These are phyloP conservation scores for Rhododendron vialii DNA, from an alignment of 148 eudicot genomes.

Conservation along the genomic window DNA sequence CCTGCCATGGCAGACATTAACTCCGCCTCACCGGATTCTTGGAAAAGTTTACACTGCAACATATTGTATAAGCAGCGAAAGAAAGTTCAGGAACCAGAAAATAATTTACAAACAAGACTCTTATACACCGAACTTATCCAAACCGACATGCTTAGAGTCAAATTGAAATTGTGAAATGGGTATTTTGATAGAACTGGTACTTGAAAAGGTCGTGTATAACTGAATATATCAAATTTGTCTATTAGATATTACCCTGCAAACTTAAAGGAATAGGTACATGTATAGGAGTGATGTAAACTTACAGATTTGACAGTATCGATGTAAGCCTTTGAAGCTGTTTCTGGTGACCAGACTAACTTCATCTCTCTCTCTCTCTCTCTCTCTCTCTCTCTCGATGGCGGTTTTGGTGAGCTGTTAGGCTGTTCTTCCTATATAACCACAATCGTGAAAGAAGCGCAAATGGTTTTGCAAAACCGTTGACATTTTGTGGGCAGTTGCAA, in stretches of 20 bases:
- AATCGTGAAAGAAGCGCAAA: too few relatives aligned
- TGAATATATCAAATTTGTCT: not conserved
- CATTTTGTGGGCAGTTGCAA: not conserved
- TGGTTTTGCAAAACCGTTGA: slow-evolving; percentile 10
- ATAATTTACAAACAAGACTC: not conserved
- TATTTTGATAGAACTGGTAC: not conserved
- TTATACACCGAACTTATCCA: not conserved
- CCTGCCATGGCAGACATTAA: slow-evolving; percentile 46
- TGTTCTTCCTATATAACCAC: not conserved
- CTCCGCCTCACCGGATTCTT: slow-evolving; percentile 33
- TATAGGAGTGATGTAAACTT: slow-evolving; percentile 5
- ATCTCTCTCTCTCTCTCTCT: slow-evolving; percentile 5
- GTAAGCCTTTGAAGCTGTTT: slow-evolving; percentile 35
- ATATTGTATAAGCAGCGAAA: too few relatives aligned
- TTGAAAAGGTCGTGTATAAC: not conserved
- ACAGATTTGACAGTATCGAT: slow-evolving; percentile 38
- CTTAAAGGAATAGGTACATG: not conserved
- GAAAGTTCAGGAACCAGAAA: not conserved
- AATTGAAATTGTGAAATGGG: not conserved
- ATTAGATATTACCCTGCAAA: not conserved
- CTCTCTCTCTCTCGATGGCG: not conserved
- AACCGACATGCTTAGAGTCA: not conserved
- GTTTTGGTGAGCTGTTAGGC: not conserved
- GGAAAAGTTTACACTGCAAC: slow-evolving; percentile 24
- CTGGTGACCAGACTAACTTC: slow-evolving; percentile 48